Percentiles rank a stretch among this genome's conserved stretches.
These are phyloP conservation scores for Vitis hybrid DNA, from an alignment of 177 flowering plant genomes.

Conservation along the genomic window DNA sequence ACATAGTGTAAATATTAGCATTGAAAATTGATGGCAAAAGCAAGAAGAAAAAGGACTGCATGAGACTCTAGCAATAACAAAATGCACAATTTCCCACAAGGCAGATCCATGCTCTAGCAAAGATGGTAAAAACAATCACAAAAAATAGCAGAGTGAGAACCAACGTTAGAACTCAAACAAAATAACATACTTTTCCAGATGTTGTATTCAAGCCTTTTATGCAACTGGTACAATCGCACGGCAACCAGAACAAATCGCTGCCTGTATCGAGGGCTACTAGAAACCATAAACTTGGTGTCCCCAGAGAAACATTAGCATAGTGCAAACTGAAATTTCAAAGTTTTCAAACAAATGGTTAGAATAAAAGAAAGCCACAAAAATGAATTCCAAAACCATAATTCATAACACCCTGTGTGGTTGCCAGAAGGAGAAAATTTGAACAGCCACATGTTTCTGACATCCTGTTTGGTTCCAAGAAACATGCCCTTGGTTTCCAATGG, in stretches of 20 bases:
- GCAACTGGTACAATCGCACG: constrained; percentile 70
- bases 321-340: constrained; percentile 48
- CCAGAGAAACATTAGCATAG: constrained; percentile 68
- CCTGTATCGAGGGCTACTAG: constrained; percentile 92
- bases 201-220: constrained; percentile 16
- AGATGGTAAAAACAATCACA: too few species aligned
- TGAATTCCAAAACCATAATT: not conserved
- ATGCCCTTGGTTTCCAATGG: too few species aligned
- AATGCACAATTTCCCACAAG: too few species aligned
- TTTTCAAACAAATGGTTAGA: too few species aligned
- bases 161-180: not conserved
- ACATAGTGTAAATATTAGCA: too few species aligned
- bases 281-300: constrained; percentile 61
- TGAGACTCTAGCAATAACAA: too few species aligned
- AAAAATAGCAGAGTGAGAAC: not conserved
- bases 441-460: not conserved
- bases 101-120: too few species aligned
- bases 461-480: too few species aligned
- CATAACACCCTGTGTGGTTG: not conserved
- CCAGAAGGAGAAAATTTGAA: not conserved
- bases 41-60: too few species aligned
- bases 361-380: constrained; percentile 1
- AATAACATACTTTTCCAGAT: constrained; percentile 17
- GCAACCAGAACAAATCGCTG: constrained; percentile 82
- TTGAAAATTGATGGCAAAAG: too few species aligned